Evolutionary conservation across 768 basidiomycete genomes (phyloP).

Genomic region (Suillus tomentosus): DNA sequence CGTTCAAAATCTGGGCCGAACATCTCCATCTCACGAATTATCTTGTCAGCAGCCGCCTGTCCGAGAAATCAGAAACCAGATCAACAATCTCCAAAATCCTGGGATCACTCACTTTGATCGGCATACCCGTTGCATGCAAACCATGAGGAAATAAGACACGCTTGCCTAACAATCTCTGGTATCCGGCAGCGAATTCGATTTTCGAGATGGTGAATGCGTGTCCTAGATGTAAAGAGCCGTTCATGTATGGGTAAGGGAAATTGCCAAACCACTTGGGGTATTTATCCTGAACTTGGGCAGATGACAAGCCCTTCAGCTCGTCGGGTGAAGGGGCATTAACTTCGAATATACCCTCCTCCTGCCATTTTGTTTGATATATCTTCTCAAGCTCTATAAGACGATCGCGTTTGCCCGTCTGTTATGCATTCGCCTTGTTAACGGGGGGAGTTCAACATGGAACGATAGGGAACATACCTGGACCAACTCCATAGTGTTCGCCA

Average conservation of each 20-base stretch:
- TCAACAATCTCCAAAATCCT: not conserved
- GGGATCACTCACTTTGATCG: conserved; percentile 81
- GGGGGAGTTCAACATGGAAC: not conserved
- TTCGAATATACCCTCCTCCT: conserved; percentile 76
- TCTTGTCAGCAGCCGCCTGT: conserved; percentile 95
- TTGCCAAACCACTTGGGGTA: conserved; percentile 98
- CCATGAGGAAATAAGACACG: conserved; percentile 95
- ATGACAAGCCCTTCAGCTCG: conserved; percentile 63
- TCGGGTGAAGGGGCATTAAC: conserved; percentile 74
- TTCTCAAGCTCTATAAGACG: conserved; percentile 79
- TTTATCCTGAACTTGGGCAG: conserved; percentile 66
- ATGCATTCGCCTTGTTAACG: conserved; percentile 13
- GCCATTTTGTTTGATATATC: conserved; percentile 85
- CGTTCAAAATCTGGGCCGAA: conserved; percentile 89
- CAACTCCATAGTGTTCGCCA: conserved; percentile 68
- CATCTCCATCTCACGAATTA: conserved; percentile 94
- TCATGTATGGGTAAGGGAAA: conserved; percentile 98
- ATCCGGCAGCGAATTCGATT: conserved; percentile 95
- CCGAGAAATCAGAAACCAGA: not conserved
- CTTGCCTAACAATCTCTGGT: conserved; percentile 93
- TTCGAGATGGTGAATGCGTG: conserved; percentile 99
- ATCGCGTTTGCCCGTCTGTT: conserved; percentile 93
- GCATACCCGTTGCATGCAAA: conserved; percentile 98
- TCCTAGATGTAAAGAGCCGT: conserved; percentile 94
- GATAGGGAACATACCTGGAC: conserved; percentile 47